Percentiles rank a stretch among this genome's conserved stretches.
Conservation (phyloP, 192 early-diverging fungal genomes). For the Coemansia sp. region DNA sequence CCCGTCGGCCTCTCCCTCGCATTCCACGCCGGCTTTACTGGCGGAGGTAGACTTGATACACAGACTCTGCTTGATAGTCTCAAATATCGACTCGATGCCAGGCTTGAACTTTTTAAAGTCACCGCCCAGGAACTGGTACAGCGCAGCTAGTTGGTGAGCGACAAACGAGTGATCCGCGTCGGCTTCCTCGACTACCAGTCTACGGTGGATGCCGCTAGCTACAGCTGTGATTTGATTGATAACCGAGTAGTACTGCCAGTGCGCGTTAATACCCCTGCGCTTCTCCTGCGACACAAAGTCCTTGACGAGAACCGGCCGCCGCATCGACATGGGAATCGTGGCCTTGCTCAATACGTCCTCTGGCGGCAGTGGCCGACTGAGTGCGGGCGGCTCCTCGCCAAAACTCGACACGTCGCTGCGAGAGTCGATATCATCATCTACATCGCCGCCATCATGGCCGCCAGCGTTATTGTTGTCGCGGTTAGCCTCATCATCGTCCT, state of each 20-base stretch:
- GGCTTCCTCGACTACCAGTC: constrained; percentile 19
- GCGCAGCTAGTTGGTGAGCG: constrained; percentile 49
- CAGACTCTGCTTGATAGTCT: constrained; percentile 36
- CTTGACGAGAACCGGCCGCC: constrained; percentile 36
- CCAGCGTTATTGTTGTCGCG: constrained; percentile 14
- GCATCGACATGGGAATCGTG: constrained; percentile 53
- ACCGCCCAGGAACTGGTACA: constrained; percentile 57
- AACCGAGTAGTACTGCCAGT: constrained; percentile 59
- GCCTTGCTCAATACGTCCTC: constrained; percentile 50
- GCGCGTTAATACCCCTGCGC: constrained; percentile 54
- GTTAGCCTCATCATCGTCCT: constrained; percentile 29
- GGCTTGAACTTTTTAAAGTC: constrained; percentile 59
- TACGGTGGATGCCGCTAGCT: constrained; percentile 46
- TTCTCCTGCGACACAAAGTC: constrained; percentile 51
- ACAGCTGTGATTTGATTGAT: constrained; percentile 53
- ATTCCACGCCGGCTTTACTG: background rate
- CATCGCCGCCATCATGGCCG: constrained; percentile 11
- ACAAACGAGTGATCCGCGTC: constrained; percentile 45
- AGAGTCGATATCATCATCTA: constrained; percentile 17
- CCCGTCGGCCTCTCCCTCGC: background rate
- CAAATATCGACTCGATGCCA: constrained; percentile 47
- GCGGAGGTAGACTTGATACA: background rate
- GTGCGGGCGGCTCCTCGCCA: constrained; percentile 41
- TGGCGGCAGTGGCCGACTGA: constrained; percentile 48
- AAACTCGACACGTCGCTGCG: constrained; percentile 51